These are phyloP conservation scores for Ramalina intermedia DNA, from an alignment of 495 filamentous ascomycete species.

Conservation along the genomic window DNA sequence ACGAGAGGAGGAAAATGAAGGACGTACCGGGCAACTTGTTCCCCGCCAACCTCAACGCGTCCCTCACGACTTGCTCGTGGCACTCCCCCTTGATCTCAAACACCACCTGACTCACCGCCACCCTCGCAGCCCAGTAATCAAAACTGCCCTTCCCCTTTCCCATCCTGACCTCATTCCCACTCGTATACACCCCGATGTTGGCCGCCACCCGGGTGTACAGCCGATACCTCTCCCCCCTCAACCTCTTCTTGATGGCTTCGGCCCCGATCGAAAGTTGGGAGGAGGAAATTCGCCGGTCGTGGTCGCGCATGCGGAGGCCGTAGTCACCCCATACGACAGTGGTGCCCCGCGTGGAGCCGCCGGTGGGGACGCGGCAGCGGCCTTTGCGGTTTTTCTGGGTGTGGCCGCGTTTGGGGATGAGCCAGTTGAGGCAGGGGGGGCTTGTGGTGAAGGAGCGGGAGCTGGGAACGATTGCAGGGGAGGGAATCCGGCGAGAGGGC, in stretches of 20 bases:
- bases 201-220: conserved; percentile 81
- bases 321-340: conserved; percentile 96
- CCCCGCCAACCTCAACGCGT: conserved; percentile 87
- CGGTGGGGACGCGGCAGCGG: conserved; percentile 72
- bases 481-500: background rate
- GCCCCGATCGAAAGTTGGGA: conserved; percentile 74
- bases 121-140: conserved; percentile 85
- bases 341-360: conserved; percentile 80
- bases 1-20: background rate
- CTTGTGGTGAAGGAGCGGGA: conserved; percentile 61
- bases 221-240: conserved; percentile 84
- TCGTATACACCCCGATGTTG: conserved; percentile 88
- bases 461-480: background rate
- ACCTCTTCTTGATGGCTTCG: conserved; percentile 73
- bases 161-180: conserved; percentile 95
- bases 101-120: conserved; percentile 74
- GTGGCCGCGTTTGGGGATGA: conserved; percentile 60
- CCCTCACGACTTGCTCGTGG: conserved; percentile 86
- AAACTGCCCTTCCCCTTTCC: conserved; percentile 97
- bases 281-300: conserved; percentile 83
- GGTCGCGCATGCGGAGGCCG: conserved; percentile 83
- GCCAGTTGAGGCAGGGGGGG: conserved; percentile 52
- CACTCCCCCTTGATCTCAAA: conserved; percentile 84
- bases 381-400: conserved; percentile 83
- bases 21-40: conserved; percentile 85